phyloP scores from a whole-genome alignment of 768 basidiomycete genomes.

The Megacollybia marginata region DNA sequence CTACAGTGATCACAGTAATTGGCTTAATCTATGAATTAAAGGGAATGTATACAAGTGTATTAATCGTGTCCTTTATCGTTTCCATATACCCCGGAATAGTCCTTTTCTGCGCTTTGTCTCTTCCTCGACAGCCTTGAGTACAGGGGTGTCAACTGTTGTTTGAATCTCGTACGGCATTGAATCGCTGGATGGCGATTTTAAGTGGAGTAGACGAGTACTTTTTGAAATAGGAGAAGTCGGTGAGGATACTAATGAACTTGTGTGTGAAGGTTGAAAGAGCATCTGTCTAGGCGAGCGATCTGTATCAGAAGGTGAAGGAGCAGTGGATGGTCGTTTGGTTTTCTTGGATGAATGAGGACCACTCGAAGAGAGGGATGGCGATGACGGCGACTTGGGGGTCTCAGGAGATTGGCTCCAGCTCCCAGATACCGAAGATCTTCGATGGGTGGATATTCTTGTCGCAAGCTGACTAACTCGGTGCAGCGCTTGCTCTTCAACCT shows the following conservation, averaged over 20 bases:
- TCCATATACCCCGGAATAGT: conserved; percentile 35
- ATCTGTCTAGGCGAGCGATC: conserved; percentile 14
- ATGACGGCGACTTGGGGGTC: not conserved
- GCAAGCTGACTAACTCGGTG: conserved; percentile 59
- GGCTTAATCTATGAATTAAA: not conserved
- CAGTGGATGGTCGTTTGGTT: conserved; percentile 39
- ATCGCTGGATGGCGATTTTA: conserved; percentile 51
- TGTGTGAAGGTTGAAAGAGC: conserved; percentile 14
- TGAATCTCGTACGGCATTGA: conserved; percentile 33
- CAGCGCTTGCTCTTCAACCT: conserved; percentile 66
- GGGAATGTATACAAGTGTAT: not conserved
- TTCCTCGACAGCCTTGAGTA: conserved; percentile 28
- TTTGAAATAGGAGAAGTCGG: conserved; percentile 12
- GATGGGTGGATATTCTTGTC: conserved; percentile 24
- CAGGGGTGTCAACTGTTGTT: conserved; percentile 11
- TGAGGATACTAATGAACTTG: conserved; percentile 12
- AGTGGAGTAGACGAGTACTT: conserved; percentile 23
- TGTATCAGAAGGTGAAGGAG: conserved; percentile 29
- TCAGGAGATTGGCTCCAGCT: conserved; percentile 6
- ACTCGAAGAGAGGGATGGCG: conserved; percentile 2
- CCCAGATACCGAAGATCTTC: conserved; percentile 8
- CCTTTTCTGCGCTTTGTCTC: conserved; percentile 32
- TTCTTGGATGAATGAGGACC: conserved; percentile 9
- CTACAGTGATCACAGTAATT: conserved; percentile 18
- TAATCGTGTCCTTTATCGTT: conserved; percentile 18